phyloP scores from a whole-genome alignment of 139 green algal genomes.

The Bryopsis sp. region DNA sequence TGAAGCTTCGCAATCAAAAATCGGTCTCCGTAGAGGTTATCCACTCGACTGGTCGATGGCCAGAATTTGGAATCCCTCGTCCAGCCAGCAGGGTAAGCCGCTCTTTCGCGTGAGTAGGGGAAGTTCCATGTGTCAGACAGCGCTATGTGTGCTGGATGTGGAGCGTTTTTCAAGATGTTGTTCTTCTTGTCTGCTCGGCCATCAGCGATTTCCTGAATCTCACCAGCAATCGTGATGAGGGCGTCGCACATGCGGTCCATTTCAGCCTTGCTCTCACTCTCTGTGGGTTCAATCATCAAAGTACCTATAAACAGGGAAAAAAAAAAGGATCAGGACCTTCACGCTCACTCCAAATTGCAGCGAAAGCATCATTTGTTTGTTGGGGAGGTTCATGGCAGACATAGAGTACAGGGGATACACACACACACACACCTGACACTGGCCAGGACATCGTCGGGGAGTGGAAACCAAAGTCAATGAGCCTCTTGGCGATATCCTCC shows the following conservation, averaged over 20 bases:
- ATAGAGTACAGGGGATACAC: background rate
- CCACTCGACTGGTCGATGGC: constrained; percentile 80
- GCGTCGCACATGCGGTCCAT: constrained; percentile 91
- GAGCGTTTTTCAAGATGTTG: constrained; percentile 92
- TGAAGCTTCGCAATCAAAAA: constrained; percentile 50
- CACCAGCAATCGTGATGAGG: constrained; percentile 89
- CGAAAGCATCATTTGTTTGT: too few species aligned
- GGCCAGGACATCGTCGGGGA: constrained; percentile 99
- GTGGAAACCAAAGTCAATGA: constrained; percentile 99
- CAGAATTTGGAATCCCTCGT: constrained; percentile 95
- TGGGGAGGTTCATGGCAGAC: too few species aligned
- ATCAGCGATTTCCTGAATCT: constrained; percentile 82
- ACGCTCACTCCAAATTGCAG: too few species aligned
- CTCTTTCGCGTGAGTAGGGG: constrained; percentile 84
- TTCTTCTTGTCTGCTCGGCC: constrained; percentile 58
- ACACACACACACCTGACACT: constrained; percentile 43
- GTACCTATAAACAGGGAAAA: constrained; percentile 57
- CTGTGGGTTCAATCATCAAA: constrained; percentile 98
- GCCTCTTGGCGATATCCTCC: constrained; percentile 95
- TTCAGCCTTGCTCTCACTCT: constrained; percentile 60
- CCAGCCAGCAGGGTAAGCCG: constrained; percentile 87
- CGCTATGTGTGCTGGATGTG: constrained; percentile 70
- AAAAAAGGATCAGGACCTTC: too few species aligned
- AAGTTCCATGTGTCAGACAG: constrained; percentile 79
- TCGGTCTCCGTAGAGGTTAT: constrained; percentile 98